A percentile compares a stretch with the other conserved stretches of the same genome.
Evolutionary conservation across 768 basidiomycete genomes (phyloP).

Genomic region (Tricholoma terreum): DNA sequence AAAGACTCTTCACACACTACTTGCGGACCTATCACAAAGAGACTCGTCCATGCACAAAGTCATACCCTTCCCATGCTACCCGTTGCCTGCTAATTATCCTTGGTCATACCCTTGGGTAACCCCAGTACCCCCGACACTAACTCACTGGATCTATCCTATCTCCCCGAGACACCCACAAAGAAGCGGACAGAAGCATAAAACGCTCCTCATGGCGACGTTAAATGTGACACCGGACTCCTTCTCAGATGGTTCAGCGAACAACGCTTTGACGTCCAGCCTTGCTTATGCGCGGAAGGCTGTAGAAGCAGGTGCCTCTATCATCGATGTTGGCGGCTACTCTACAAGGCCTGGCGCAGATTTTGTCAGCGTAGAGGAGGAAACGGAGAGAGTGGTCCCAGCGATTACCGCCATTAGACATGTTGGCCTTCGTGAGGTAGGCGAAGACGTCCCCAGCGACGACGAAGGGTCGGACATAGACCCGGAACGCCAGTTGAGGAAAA

Average conservation of each 20-base stretch:
- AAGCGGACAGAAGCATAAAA: slow-evolving; percentile 31
- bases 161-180: slow-evolving; percentile 11
- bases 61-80: slow-evolving; percentile 67
- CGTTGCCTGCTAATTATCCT: slow-evolving; percentile 23
- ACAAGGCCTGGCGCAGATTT: slow-evolving; percentile 79
- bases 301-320: slow-evolving; percentile 61
- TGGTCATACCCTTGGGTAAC: slow-evolving; percentile 24
- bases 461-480: background rate
- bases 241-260: slow-evolving; percentile 75
- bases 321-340: slow-evolving; percentile 94
- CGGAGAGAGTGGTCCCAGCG: slow-evolving; percentile 66
- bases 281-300: slow-evolving; percentile 49
- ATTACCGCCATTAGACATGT: slow-evolving; percentile 46
- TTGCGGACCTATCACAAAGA: slow-evolving; percentile 37
- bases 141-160: slow-evolving; percentile 47
- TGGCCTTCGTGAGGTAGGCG: background rate
- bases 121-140: slow-evolving; percentile 44
- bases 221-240: slow-evolving; percentile 96
- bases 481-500: slow-evolving; percentile 15
- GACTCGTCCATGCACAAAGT: slow-evolving; percentile 63
- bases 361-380: slow-evolving; percentile 69
- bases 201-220: slow-evolving; percentile 86
- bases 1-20: slow-evolving; percentile 44
- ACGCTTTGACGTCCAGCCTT: slow-evolving; percentile 51
- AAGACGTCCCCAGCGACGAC: slow-evolving; percentile 3